Evolutionary conservation across 495 filamentous ascomycete species (phyloP).

Genomic region (Aspergillus olivimuriae): DNA sequence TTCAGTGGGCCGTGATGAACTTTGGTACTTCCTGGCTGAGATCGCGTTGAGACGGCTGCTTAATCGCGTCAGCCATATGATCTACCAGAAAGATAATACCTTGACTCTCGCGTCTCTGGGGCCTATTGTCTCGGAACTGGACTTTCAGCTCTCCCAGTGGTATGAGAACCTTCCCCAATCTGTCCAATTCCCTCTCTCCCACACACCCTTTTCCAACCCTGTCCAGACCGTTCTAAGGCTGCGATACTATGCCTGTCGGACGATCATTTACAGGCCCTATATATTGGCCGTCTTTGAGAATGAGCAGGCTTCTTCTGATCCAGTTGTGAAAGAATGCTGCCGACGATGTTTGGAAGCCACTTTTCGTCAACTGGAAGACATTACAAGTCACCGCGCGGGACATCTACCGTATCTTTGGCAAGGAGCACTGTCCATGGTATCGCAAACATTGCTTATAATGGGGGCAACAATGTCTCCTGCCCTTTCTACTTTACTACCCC

Average conservation of each 20-base stretch:
- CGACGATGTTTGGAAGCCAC: constrained; percentile 77
- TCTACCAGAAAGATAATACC: constrained; percentile 68
- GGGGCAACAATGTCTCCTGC: constrained; percentile 76
- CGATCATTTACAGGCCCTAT: constrained; percentile 80
- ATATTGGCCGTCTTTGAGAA: constrained; percentile 75
- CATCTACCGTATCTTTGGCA: constrained; percentile 87
- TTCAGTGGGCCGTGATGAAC: constrained; percentile 59
- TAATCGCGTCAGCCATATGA: constrained; percentile 73
- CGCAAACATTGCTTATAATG: constrained; percentile 75
- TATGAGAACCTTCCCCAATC: constrained; percentile 69
- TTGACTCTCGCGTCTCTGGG: constrained; percentile 64
- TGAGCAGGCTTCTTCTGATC: constrained; percentile 62
- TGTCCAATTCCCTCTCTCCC: constrained; percentile 67
- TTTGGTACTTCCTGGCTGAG: constrained; percentile 81
- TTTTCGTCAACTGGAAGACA: constrained; percentile 71
- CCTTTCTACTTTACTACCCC: constrained; percentile 59
- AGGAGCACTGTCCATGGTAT: constrained; percentile 74
- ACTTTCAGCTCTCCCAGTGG: constrained; percentile 79
- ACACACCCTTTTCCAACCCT: constrained; percentile 57
- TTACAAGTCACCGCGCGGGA: constrained; percentile 72
- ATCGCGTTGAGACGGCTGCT: constrained; percentile 70
- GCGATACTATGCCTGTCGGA: constrained; percentile 77
- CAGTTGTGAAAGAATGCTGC: constrained; percentile 66
- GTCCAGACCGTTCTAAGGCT: constrained; percentile 73
- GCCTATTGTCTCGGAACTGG: constrained; percentile 70